Evolutionary conservation across 352 stramenopile genomes (phyloP).

Genomic region (Phytopythium cucurbitacearum): DNA sequence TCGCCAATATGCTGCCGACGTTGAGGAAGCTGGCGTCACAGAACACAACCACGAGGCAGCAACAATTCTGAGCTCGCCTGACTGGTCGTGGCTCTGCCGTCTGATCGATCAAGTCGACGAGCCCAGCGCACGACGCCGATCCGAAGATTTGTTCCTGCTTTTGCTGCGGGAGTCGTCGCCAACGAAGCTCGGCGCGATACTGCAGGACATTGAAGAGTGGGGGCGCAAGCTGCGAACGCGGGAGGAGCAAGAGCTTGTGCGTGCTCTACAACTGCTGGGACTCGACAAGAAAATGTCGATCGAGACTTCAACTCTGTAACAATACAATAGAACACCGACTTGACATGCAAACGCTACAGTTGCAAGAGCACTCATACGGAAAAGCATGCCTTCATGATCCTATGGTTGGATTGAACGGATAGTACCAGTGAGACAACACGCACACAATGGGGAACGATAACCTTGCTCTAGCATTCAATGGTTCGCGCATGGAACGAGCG

Average conservation of each 20-base stretch:
- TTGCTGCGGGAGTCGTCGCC: constrained; percentile 14
- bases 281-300: constrained; percentile 33
- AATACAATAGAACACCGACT: too few species aligned
- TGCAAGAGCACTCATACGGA: too few species aligned
- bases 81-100: constrained; percentile 22
- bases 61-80: too few species aligned
- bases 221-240: constrained; percentile 6
- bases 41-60: too few species aligned
- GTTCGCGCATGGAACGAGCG: background rate
- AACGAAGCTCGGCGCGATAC: constrained; percentile 8
- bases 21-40: too few species aligned
- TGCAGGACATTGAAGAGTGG: constrained; percentile 31
- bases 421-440: background rate
- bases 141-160: constrained; percentile 25
- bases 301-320: background rate
- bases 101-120: constrained; percentile 15
- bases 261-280: constrained; percentile 28
- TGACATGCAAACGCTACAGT: too few species aligned
- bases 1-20: too few species aligned
- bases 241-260: constrained; percentile 15
- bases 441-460: too few species aligned
- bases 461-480: too few species aligned
- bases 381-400: too few species aligned
- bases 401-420: background rate
- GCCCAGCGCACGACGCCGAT: constrained; percentile 6